Evolutionary conservation across 495 filamentous ascomycete genomes (phyloP), one percentile per base, ranked within the genome.

Genomic region (Collariella sp.): DNA sequence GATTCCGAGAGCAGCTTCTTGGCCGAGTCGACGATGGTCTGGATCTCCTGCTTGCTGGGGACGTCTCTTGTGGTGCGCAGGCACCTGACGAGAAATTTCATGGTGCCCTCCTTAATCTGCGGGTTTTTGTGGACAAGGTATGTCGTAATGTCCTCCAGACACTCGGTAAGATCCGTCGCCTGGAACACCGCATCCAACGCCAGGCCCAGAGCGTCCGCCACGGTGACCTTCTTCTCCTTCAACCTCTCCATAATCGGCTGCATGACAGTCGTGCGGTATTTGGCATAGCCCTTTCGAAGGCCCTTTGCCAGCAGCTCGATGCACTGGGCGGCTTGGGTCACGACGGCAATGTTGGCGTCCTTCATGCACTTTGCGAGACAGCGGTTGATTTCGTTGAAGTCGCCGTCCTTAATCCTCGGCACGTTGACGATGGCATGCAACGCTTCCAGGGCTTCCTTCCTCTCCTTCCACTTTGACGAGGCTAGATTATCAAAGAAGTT

Each of bases 381-480:
- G 41, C 84, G 79, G 40, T 87, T 80, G 62, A 96, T 82, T 56
- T 97, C 90, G 67, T 84, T 80, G 58, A 86, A 99, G 38, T 84
- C 85, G 3, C 81, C 90, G 54, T 97, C 93, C 68, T 95, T 91
- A 66, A 99, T 95, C 50, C 85, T 81, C 20, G 93, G 91, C 16
- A 93, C 83, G 64, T 97, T 95, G 50, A 94, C 70, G 9, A 80
- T 75, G 12, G 76, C 76, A 62, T 85, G 84, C 3, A 96, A 72
- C 7, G 83, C 91, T 54, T 99, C 94, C 24, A 96, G 72, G 0
- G 89, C 86, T 45, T 99, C 94, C 71, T 97, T 97, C 54, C 94
- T 81, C 61, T 99, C 94, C 67, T 97, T 97, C 94, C 94, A 99
- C 62, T 97, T 99, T 12, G 90, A 81, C 34, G 90, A 96, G 2